phyloP scores from a whole-genome alignment of 1,284 basidiomycete genomes.

The Microbotryomycetes sp. region DNA sequence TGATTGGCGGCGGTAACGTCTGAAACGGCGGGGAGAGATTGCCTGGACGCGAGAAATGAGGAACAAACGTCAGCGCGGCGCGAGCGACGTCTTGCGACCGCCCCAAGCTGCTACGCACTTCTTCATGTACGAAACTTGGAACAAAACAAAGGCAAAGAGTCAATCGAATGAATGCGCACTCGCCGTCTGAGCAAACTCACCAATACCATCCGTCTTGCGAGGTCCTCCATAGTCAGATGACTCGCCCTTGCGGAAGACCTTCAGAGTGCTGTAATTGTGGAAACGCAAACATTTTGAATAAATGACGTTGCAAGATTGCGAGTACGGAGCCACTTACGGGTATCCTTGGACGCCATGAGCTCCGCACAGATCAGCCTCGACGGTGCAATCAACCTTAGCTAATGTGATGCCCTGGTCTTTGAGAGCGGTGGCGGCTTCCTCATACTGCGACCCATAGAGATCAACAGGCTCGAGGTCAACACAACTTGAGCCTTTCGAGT shows the following conservation, averaged over 20 bases:
- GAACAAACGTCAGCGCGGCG: constrained; percentile 1
- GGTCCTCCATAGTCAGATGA: constrained; percentile 75
- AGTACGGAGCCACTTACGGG: constrained; percentile 57
- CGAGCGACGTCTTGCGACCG: not conserved
- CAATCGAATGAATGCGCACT: too few species aligned
- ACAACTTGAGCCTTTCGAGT: not conserved
- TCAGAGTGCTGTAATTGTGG: constrained; percentile 50
- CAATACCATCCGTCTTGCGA: constrained; percentile 89
- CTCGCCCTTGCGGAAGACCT: constrained; percentile 84
- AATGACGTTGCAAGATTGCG: not conserved
- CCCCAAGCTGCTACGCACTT: constrained; percentile 57
- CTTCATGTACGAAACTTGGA: constrained; percentile 78
- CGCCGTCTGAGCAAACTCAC: too few species aligned
- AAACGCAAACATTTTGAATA: too few species aligned
- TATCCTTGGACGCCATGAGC: constrained; percentile 80
- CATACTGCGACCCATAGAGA: constrained; percentile 57
- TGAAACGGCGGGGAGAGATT: constrained; percentile 90
- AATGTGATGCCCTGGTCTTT: constrained; percentile 84
- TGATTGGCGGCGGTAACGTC: constrained; percentile 67
- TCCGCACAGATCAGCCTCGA: constrained; percentile 77
- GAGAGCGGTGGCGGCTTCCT: constrained; percentile 87
- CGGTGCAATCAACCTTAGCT: constrained; percentile 64
- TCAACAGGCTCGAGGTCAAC: not conserved
- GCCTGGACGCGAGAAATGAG: constrained; percentile 50
- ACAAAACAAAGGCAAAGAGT: too few species aligned